These are phyloP conservation scores for Didymella glomerata DNA, from an alignment of 2,329 filamentous ascomycete genomes.

Conservation along the genomic window DNA sequence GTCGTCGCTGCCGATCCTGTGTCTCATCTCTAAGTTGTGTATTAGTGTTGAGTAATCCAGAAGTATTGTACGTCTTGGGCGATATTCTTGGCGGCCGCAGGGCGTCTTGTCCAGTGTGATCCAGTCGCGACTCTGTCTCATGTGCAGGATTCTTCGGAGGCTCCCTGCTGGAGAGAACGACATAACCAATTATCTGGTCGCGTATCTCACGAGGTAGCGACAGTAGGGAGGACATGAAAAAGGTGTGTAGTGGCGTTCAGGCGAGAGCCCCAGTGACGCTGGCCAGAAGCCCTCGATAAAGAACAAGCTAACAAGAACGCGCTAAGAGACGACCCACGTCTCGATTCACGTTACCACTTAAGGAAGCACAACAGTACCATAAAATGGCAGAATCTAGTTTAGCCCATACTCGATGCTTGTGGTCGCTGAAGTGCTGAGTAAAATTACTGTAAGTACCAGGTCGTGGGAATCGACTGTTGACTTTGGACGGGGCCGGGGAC, in stretches of 20 bases:
- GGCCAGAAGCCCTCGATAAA: not conserved
- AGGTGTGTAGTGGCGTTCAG: not conserved
- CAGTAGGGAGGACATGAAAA: slow-evolving; percentile 6
- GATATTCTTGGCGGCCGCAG: slow-evolving; percentile 4
- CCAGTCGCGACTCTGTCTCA: slow-evolving; percentile 1
- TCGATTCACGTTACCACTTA: not conserved
- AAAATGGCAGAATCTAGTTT: not conserved
- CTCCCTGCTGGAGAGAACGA: not conserved
- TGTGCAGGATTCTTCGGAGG: slow-evolving; percentile 12
- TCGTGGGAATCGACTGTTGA: not conserved
- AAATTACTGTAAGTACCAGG: not conserved
- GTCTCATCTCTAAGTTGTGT: slow-evolving; percentile 11
- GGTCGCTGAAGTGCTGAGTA: too few species aligned
- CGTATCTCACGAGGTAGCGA: slow-evolving; percentile 16
- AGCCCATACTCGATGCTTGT: not conserved
- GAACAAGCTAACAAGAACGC: not conserved
- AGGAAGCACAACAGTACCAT: not conserved
- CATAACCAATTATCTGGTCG: slow-evolving; percentile 18
- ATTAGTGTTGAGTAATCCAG: slow-evolving; percentile 9
- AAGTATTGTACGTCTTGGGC: slow-evolving; percentile 9
- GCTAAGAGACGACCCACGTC: not conserved
- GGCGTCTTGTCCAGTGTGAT: not conserved
- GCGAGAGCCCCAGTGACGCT: not conserved
- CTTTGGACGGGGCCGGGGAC: not conserved
- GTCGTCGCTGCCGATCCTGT: not conserved